A percentile compares a stretch with the other conserved stretches of the same genome.
Conservation (phyloP, 176 grass and related monocot species). For the Canna indica region DNA sequence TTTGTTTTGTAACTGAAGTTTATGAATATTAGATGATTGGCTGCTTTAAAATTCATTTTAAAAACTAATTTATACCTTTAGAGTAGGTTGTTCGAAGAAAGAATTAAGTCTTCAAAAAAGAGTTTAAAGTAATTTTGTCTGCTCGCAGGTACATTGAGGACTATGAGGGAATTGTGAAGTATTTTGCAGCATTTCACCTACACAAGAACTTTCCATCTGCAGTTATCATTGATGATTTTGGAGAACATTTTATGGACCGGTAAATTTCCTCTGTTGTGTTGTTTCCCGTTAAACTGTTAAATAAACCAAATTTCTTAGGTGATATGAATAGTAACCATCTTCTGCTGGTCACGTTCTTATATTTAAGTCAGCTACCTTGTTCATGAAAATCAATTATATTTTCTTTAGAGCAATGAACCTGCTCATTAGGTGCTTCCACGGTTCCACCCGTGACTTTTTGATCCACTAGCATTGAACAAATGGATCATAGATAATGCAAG, state of each 20-base stretch:
- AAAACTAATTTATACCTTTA: neutral
- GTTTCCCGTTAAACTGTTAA: neutral
- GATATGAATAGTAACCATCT: neutral
- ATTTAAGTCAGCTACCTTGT: neutral
- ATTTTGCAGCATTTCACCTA: slow-evolving; percentile 81
- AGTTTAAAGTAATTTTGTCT: slow-evolving; percentile 7
- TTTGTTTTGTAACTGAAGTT: neutral
- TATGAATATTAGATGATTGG: neutral
- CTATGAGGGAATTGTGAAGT: slow-evolving; percentile 59
- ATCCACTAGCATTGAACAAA: too few relatives aligned
- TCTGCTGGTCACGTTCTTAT: neutral
- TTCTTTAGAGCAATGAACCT: neutral
- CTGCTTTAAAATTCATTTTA: neutral
- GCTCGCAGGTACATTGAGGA: slow-evolving; percentile 64
- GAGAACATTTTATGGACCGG: slow-evolving; percentile 60
- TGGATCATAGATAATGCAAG: neutral
- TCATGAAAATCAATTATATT: neutral
- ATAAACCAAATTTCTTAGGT: neutral
- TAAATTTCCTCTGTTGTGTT: neutral
- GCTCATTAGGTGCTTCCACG: neutral
- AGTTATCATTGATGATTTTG: slow-evolving; percentile 90
- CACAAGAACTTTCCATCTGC: slow-evolving; percentile 52
- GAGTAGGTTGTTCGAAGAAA: neutral
- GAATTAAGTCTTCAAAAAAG: neutral
- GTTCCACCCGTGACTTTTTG: neutral